Conservation (phyloP, 129 eudicot genomes). For the Flaveria brownii region DNA sequence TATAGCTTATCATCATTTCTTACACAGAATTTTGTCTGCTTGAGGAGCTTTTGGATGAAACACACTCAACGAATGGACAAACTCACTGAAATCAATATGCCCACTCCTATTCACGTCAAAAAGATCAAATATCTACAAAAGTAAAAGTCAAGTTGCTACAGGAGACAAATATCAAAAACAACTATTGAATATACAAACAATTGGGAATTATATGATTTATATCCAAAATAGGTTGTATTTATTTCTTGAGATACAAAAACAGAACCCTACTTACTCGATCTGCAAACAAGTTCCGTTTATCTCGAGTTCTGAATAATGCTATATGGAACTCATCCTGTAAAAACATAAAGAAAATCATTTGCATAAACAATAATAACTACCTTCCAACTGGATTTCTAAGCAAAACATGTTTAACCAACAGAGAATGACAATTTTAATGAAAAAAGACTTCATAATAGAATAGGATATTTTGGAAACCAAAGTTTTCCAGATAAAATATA, state of each 20-base stretch:
- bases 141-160: conserved; percentile 9
- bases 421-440: too few species aligned
- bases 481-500: not conserved
- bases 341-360: conserved; percentile 12
- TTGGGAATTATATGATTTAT: not conserved
- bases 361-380: not conserved
- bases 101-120: conserved; percentile 56
- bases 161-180: not conserved
- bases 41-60: conserved; percentile 67
- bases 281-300: conserved; percentile 48
- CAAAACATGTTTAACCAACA: conserved; percentile 1
- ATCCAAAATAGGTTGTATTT: not conserved
- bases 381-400: not conserved
- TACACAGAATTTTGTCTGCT: conserved; percentile 55
- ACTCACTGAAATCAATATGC: conserved; percentile 52
- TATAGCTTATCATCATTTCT: conserved; percentile 11
- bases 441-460: too few species aligned
- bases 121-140: conserved; percentile 44
- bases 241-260: not conserved
- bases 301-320: conserved; percentile 46
- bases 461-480: too few species aligned
- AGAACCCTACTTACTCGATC: conserved; percentile 44
- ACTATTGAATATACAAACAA: not conserved
- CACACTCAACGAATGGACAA: conserved; percentile 51
- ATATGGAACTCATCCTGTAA: conserved; percentile 61